These are phyloP conservation scores for Carex myosuroides DNA, from an alignment of 176 grass and related monocot genomes.

Conservation along the genomic window DNA sequence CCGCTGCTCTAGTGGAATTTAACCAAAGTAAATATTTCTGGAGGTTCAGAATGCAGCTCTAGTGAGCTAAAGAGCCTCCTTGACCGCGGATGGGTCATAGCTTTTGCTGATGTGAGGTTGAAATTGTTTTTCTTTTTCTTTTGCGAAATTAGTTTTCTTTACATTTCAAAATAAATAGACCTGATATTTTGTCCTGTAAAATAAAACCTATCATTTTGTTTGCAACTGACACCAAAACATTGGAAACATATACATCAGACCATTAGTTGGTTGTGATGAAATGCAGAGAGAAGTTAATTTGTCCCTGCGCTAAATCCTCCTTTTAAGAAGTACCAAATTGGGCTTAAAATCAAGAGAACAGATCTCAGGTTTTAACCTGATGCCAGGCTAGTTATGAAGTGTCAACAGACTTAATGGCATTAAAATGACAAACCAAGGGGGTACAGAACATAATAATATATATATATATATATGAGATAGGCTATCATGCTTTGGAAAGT, in stretches of 20 bases:
- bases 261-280: not conserved
- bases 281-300: not conserved
- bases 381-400: not conserved
- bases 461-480: no score
- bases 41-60: not conserved
- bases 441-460: not conserved
- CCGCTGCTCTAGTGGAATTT: no score
- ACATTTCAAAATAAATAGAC: not conserved
- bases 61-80: conserved; percentile 90
- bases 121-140: not conserved
- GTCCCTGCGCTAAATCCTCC: not conserved
- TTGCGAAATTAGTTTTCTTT: not conserved
- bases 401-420: not conserved
- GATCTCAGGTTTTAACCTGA: not conserved
- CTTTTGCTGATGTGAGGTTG: conserved; percentile 94
- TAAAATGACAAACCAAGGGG: not conserved
- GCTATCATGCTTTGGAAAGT: no score
- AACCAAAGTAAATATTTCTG: no score
- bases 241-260: not conserved
- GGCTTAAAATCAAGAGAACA: not conserved
- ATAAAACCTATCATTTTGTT: not conserved
- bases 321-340: not conserved
- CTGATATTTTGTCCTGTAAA: not conserved
- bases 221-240: not conserved
- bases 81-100: conserved; percentile 87